These are phyloP conservation scores for Dipodascopsis uninucleata DNA, from an alignment of 805 yeast species.

Conservation along the genomic window DNA sequence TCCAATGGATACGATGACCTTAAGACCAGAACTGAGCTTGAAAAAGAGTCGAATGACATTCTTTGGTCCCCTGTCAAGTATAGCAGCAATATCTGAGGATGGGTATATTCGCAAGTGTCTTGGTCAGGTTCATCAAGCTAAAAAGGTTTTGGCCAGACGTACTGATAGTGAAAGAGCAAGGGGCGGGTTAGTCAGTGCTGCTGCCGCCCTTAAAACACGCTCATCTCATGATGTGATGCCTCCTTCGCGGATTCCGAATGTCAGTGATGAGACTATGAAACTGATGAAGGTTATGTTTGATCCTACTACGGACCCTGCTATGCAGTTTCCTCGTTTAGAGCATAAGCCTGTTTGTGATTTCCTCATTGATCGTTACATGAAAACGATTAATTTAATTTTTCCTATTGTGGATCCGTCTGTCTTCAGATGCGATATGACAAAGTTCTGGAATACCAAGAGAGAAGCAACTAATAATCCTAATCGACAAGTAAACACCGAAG, in stretches of 20 bases:
- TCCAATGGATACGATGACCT: background rate
- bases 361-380: conserved; percentile 26
- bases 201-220: no score
- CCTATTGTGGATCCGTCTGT: conserved; percentile 26
- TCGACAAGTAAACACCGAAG: no score
- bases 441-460: conserved; percentile 19
- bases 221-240: background rate
- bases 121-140: background rate
- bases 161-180: background rate
- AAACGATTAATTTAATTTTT: conserved; percentile 27
- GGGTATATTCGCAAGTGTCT: conserved; percentile 1
- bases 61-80: conserved; percentile 12
- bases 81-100: conserved; percentile 7
- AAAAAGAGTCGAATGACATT: conserved; percentile 16
- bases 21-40: conserved; percentile 12
- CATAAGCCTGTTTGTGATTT: conserved; percentile 27
- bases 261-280: conserved; percentile 5
- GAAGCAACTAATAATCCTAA: background rate
- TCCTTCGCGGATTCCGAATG: background rate
- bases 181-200: no score
- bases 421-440: conserved; percentile 16
- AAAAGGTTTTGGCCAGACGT: background rate
- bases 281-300: conserved; percentile 3
- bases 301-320: conserved; percentile 1
- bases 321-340: conserved; percentile 25